Conservation (phyloP, 306 rosid genomes). For the Cucurbita maxima region DNA sequence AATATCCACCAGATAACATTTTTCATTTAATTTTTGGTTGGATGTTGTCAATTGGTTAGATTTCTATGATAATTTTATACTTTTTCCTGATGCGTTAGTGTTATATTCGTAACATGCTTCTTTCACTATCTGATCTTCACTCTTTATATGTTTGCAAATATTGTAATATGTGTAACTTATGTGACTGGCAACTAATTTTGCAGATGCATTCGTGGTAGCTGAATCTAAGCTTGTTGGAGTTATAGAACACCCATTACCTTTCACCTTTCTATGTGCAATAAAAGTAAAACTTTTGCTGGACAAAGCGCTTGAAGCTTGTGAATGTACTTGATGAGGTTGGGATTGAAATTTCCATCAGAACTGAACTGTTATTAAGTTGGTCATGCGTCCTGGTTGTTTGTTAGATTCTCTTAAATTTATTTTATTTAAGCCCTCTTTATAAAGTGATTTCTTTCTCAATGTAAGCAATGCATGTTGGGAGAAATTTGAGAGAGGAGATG, state of each 20-base stretch:
- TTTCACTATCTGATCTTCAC: background rate
- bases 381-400: too few relatives aligned
- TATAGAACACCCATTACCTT: background rate
- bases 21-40: background rate
- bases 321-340: background rate
- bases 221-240: constrained; percentile 8
- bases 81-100: background rate
- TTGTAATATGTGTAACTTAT: background rate
- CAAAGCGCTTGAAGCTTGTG: constrained; percentile 1
- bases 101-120: background rate
- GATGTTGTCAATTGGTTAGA: background rate
- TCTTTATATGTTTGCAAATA: background rate
- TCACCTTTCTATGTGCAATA: background rate
- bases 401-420: too few relatives aligned
- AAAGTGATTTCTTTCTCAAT: too few relatives aligned
- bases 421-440: too few relatives aligned
- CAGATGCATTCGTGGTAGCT: background rate
- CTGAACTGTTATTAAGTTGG: background rate
- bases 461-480: too few relatives aligned
- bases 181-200: background rate
- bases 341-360: background rate
- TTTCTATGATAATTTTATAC: background rate
- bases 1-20: background rate
- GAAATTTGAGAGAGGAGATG: too few relatives aligned
- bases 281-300: background rate